Base-by-base conservation (phyloP, 2,329 filamentous ascomycete genomes). In the Verticillium klebahnii region DNA sequence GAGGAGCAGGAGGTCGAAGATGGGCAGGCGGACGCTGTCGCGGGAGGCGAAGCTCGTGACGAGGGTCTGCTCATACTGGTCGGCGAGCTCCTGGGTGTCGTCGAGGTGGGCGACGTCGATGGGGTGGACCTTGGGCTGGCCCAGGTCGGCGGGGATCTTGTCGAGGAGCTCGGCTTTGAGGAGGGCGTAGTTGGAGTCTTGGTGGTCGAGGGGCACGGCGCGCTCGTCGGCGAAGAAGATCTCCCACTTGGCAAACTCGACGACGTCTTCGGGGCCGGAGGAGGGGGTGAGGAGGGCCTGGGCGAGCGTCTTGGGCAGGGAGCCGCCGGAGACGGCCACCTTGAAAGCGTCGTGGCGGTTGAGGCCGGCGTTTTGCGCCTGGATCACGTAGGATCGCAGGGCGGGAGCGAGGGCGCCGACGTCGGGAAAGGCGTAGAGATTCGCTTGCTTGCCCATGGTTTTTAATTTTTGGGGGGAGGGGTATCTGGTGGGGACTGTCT, bases 161-260 rank as follows among this genome's bases (percentile, higher is more conserved):
- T 93, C 89, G 65, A 99, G 82, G 58, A 97, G 83, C 78, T 97
- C 93, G 57, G 87, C 81, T 81, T 97, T 95, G 68, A 98, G 80
- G 55, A 97, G 86, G 64, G 82, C 87, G 79, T 97, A 97, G 80
- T 98, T 99, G 80, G 93, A 97, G 80, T 99, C 94, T 67, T 87
- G 84, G 78, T 98, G 90, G 75, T 95, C 89, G 68, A 97, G 88
- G 25, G 95, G 91, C 60, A 98, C 95, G 69, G 92, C 92, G 72
- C 95, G 91, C 83, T 99, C 95, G 74, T 99, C 95, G 72, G 94
- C 94, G 77, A 97, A 98, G 84, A 98, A 99, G 72, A 99, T 92
- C 72, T 98, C 91, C 95, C 95, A 99, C 76, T 91, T 92, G 73
- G 84, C 81, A 77, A 96, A 97, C 70, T 90, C 82, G 68, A 93